Evolutionary conservation across 2,329 filamentous ascomycete genomes (phyloP), one percentile per base, ranked within the genome.

Genomic region (Fusarium metavorans): DNA sequence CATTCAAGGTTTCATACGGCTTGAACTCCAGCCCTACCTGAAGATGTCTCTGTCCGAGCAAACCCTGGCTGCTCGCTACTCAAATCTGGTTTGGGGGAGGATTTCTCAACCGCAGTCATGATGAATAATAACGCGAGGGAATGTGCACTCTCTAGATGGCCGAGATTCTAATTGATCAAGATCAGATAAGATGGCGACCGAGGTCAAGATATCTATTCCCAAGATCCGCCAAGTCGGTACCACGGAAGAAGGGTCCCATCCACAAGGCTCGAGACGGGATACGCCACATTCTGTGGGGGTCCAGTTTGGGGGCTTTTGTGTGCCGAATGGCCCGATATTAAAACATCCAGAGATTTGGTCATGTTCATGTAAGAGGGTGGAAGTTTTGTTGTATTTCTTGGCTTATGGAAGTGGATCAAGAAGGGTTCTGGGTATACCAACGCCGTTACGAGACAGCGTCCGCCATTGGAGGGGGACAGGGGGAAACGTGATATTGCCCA

Each of bases 1-100:
- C 3, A 35, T 23, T 23, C 20, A 10, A 13, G 14, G 11, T 34
- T 23, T 10, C 9, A 14, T 37, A 18, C 18, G 7, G 7, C 25
- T 20, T 35, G 11, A 35, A 16, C 11, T 23, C 30, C 50, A 3
- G 4, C 5, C 41, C 1, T 35, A 70, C 68, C 67, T 41, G 68
- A 70, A 20, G 68, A 70, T 10, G 67, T 70, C 32, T 70, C 56
- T 6, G 68, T 35, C 5, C 68, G 60, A 52, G 48, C 25, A 25
- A 70, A 56, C 16, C 52, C 68, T 7, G 68, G 37, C 6, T 56
- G 32, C 1, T 62, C 39, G 23, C 30, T 32, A 2, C 13, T 65
- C 11, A 66, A 13, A n/a, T 70, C 60, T 5, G 68, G 61, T 7
- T 23, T 34, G 20, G 52, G 52, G 1, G 57, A 54, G 0, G 11